Percentiles rank a stretch among this genome's conserved stretches.
phyloP scores from a whole-genome alignment of 495 filamentous ascomycete genomes.

The Durotheca rogersii region DNA sequence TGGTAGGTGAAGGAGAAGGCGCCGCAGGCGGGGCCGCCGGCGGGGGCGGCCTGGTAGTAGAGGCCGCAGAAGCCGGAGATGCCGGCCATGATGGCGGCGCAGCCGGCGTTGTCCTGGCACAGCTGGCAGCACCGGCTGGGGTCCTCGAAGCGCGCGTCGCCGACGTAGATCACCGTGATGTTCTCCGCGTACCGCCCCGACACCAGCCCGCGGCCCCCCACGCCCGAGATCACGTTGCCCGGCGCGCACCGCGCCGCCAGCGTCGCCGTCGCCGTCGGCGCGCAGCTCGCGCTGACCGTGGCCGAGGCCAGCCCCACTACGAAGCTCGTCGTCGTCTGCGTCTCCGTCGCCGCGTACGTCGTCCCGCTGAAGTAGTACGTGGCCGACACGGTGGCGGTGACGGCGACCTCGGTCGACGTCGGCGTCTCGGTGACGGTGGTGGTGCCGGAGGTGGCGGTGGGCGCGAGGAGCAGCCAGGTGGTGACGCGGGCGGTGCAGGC shows the following conservation, averaged over 20 bases:
- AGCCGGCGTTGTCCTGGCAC: conserved; percentile 52
- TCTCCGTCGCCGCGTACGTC: conserved; percentile 10
- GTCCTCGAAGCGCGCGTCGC: conserved; percentile 18
- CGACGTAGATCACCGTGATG: conserved; percentile 24
- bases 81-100: conserved; percentile 59
- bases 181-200: conserved; percentile 21
- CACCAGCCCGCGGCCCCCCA: conserved; percentile 23
- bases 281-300: conserved; percentile 21
- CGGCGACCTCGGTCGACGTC: conserved; percentile 21
- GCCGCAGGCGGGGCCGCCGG: conserved; percentile 16
- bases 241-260: conserved; percentile 30
- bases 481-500: conserved; percentile 19
- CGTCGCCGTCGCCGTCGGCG: conserved; percentile 23
- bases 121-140: conserved; percentile 29
- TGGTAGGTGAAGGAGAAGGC: conserved; percentile 26
- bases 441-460: conserved; percentile 21
- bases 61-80: conserved; percentile 42
- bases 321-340: conserved; percentile 12
- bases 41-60: conserved; percentile 37
- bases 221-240: conserved; percentile 26
- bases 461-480: conserved; percentile 6
- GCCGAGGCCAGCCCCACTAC: conserved; percentile 7
- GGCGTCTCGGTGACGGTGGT: conserved; percentile 24
- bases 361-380: conserved; percentile 7
- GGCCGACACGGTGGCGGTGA: conserved; percentile 10